A percentile compares a stretch with the other conserved stretches of the same genome.
Evolutionary conservation across 2,329 filamentous ascomycete species (phyloP).

Genomic region (Cladophialophora chaetospira): DNA sequence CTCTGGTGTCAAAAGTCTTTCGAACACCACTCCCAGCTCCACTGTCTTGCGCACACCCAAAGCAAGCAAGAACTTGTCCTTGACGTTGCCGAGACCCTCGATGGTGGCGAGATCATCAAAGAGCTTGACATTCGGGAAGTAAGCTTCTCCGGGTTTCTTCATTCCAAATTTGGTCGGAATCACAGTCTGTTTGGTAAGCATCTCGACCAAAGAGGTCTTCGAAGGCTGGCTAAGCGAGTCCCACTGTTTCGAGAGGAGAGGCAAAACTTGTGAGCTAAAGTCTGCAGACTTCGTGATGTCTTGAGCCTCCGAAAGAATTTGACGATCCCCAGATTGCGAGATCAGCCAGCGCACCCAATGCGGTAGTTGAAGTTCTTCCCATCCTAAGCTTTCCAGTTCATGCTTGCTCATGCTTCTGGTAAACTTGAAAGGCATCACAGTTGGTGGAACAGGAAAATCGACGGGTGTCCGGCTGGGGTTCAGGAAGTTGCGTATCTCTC

Average conservation of each 20-base stretch:
- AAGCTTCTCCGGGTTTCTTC: conserved; percentile 80
- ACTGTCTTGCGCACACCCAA: conserved; percentile 94
- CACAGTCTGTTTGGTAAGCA: conserved; percentile 69
- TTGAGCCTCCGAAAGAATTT: conserved; percentile 60
- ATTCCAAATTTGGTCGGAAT: conserved; percentile 92
- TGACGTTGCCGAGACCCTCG: conserved; percentile 72
- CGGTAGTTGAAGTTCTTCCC: conserved; percentile 80
- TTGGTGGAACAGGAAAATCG: conserved; percentile 76
- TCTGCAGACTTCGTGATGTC: conserved; percentile 70
- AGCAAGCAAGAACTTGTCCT: conserved; percentile 82
- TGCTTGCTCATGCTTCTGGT: conserved; percentile 67
- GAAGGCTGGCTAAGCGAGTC: conserved; percentile 70
- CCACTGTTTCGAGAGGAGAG: conserved; percentile 85
- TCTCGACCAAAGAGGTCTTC: conserved; percentile 64
- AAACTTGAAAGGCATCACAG: conserved; percentile 81
- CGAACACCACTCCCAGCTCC: conserved; percentile 91
- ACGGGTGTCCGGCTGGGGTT: conserved; percentile 76
- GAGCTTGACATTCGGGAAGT: conserved; percentile 89
- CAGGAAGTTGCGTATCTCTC: conserved; percentile 73
- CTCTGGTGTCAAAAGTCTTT: conserved; percentile 68
- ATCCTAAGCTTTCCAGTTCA: conserved; percentile 79
- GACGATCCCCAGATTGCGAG: conserved; percentile 62
- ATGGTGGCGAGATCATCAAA: conserved; percentile 92
- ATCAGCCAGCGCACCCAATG: conserved; percentile 83
- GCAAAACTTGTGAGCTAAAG: conserved; percentile 76